Percentiles rank a stretch among this genome's conserved stretches.
Evolutionary conservation across 768 basidiomycete genomes (phyloP).

Genomic region (Tulasnella sp.): DNA sequence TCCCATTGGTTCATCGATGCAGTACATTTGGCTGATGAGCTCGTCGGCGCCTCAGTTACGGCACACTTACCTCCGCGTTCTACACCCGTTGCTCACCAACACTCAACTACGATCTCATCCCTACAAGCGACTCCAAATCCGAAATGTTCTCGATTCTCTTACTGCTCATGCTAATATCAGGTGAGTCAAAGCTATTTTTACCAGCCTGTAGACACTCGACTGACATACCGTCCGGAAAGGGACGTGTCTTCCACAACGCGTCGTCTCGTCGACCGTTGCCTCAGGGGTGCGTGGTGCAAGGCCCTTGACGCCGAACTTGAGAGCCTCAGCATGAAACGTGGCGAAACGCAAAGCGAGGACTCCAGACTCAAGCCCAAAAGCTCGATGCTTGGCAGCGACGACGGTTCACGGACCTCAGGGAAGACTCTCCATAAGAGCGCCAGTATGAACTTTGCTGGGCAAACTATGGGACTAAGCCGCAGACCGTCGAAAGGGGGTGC

Average conservation of each 20-base stretch:
- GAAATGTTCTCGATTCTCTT: slow-evolving; percentile 66
- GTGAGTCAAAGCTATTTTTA: not conserved
- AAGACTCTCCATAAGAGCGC: not conserved
- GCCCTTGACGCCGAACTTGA: slow-evolving; percentile 30
- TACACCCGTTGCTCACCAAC: slow-evolving; percentile 88
- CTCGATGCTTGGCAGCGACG: not conserved
- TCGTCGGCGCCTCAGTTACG: slow-evolving; percentile 43
- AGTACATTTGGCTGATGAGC: not conserved
- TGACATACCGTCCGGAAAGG: not conserved
- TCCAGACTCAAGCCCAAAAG: not conserved
- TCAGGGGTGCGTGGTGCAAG: slow-evolving; percentile 77
- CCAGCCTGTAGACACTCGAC: not conserved
- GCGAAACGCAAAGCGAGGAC: not conserved
- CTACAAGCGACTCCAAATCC: slow-evolving; percentile 87
- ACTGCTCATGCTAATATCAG: slow-evolving; percentile 61
- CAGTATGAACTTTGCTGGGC: not conserved
- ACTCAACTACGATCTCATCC: slow-evolving; percentile 76
- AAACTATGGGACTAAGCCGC: not conserved
- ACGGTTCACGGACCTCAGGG: not conserved
- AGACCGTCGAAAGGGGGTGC: not conserved
- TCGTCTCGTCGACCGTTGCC: slow-evolving; percentile 83
- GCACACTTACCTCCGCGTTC: slow-evolving; percentile 92
- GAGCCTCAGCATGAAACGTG: not conserved
- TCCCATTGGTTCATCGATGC: slow-evolving; percentile 17
- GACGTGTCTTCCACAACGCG: slow-evolving; percentile 80